phyloP scores from a whole-genome alignment of 352 stramenopile species.

The Pythium chondricola region DNA sequence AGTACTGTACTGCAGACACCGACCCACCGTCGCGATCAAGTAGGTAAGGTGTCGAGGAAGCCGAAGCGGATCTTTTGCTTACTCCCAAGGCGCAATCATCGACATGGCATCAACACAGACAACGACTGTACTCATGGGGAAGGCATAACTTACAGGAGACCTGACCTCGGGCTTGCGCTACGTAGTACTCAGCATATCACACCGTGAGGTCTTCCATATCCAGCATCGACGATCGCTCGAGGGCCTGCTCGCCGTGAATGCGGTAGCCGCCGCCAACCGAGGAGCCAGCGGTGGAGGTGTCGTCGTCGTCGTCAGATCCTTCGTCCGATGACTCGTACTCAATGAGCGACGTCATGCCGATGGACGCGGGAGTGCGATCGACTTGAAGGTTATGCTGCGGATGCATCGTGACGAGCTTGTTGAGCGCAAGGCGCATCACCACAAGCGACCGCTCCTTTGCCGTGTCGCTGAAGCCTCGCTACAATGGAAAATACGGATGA shows the following conservation, averaged over 20 bases:
- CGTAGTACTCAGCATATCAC: too few relatives aligned
- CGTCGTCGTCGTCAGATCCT: conserved; percentile 18
- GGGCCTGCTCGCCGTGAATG: conserved; percentile 18
- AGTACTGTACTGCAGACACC: too few relatives aligned
- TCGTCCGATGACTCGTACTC: conserved; percentile 22
- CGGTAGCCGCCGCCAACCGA: conserved; percentile 9
- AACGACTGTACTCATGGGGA: too few relatives aligned
- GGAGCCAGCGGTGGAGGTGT: conserved; percentile 18
- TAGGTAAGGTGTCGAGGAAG: too few relatives aligned
- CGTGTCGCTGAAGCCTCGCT: conserved; percentile 52
- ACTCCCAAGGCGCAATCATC: too few relatives aligned
- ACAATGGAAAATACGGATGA: background rate
- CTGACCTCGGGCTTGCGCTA: too few relatives aligned
- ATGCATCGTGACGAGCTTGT: conserved; percentile 70
- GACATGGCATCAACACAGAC: too few relatives aligned
- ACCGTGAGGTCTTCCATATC: conserved; percentile 50
- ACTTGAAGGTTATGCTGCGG: conserved; percentile 79
- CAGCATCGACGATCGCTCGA: conserved; percentile 36
- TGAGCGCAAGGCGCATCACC: conserved; percentile 66
- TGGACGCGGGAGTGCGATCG: conserved; percentile 7
- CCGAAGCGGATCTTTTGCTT: too few relatives aligned
- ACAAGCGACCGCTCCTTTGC: conserved; percentile 49
- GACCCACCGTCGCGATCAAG: too few relatives aligned
- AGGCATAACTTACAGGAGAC: conserved; percentile 1
- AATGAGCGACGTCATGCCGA: conserved; percentile 19